A percentile compares a stretch with the other conserved stretches of the same genome.
These are phyloP conservation scores for Solanum chacoense DNA, from an alignment of 305 asterid genomes.

Conservation along the genomic window DNA sequence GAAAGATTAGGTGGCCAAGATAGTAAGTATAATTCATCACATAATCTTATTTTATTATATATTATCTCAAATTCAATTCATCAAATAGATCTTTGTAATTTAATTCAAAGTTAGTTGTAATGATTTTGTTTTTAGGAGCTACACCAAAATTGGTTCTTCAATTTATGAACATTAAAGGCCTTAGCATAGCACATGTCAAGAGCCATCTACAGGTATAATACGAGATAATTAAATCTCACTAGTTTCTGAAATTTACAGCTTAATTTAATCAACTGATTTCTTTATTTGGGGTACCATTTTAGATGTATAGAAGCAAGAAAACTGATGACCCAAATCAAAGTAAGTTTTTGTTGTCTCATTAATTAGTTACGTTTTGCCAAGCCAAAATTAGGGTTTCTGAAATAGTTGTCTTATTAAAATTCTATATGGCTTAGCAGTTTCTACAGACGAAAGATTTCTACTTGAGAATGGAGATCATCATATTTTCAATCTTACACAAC, in stretches of 20 bases:
- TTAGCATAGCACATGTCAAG: conserved; percentile 91
- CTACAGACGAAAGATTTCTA: conserved; percentile 50
- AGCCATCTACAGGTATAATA: conserved; percentile 84
- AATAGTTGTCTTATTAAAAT: not conserved
- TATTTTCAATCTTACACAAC: conserved; percentile 66
- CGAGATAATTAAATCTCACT: not conserved
- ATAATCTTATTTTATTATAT: not conserved
- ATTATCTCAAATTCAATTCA: not conserved
- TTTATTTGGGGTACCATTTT: not conserved
- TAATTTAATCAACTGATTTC: not conserved
- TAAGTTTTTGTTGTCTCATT: conserved; percentile 5
- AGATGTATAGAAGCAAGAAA: conserved; percentile 98
- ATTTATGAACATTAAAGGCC: conserved; percentile 76
- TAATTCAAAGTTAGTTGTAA: not conserved
- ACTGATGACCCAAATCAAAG: conserved; percentile 85
- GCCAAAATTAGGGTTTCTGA: conserved; percentile 31
- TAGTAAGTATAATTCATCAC: conserved; percentile 30
- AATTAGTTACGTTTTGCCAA: not conserved
- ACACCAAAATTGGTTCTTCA: conserved; percentile 91
- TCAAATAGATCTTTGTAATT: not conserved
- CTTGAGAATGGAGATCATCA: conserved; percentile 63
- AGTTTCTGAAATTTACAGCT: not conserved
- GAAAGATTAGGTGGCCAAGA: conserved; percentile 89
- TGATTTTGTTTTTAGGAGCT: conserved; percentile 39
- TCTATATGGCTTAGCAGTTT: conserved; percentile 8